phyloP scores from a whole-genome alignment of 768 basidiomycete genomes.

The Termitomyces bulborhizus region DNA sequence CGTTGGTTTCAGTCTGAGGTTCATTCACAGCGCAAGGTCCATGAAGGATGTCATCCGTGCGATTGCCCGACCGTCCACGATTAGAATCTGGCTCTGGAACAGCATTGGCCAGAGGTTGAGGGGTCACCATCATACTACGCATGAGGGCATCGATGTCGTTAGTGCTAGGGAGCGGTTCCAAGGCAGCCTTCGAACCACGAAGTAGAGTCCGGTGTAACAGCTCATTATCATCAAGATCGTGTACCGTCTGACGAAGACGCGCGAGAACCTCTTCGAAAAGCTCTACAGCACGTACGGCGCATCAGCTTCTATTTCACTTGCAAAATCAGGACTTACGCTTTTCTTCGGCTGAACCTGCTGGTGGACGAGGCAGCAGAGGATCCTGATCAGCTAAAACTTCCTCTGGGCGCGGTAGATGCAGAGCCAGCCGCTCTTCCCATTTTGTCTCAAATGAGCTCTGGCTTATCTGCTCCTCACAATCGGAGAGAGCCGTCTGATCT shows the following conservation, averaged over 20 bases:
- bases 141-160: conserved; percentile 44
- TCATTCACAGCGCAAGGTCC: conserved; percentile 31
- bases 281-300: conserved; percentile 12
- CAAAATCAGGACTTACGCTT: conserved; percentile 22
- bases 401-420: conserved; percentile 29
- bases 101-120: conserved; percentile 12
- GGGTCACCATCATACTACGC: conserved; percentile 44
- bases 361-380: conserved; percentile 27
- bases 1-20: conserved; percentile 4
- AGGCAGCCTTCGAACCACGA: conserved; percentile 38
- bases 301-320: not conserved
- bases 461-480: conserved; percentile 33
- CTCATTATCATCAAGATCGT: conserved; percentile 40
- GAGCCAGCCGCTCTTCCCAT: conserved; percentile 31
- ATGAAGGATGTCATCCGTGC: conserved; percentile 18
- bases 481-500: conserved; percentile 41
- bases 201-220: conserved; percentile 41
- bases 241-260: conserved; percentile 30
- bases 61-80: conserved; percentile 7
- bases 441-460: conserved; percentile 36
- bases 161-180: conserved; percentile 36
- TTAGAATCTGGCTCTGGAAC: not conserved
- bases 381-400: conserved; percentile 35
- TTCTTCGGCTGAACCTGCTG: conserved; percentile 25
- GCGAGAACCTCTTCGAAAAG: conserved; percentile 30